phyloP scores from a whole-genome alignment of 129 eudicot species.

The Tanacetum coccineum region DNA sequence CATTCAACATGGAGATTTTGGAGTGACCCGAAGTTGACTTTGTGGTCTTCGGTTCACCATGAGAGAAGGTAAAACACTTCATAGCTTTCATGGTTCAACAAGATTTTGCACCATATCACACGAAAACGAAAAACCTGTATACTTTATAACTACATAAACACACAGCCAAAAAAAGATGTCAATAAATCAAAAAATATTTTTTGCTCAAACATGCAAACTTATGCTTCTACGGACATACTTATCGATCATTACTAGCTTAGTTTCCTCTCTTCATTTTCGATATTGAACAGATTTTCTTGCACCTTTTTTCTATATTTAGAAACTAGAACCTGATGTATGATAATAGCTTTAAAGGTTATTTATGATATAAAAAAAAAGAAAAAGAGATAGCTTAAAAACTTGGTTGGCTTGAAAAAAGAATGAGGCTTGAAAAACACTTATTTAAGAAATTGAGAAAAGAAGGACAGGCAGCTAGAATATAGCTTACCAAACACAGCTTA shows the following conservation, averaged over 20 bases:
- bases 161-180: constrained; percentile 6
- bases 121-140: constrained; percentile 2
- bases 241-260: too few species aligned
- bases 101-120: constrained; percentile 22
- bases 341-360: too few species aligned
- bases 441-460: background rate
- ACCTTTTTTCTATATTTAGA: too few species aligned
- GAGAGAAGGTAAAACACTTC: constrained; percentile 67
- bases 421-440: constrained; percentile 7
- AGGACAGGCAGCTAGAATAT: constrained; percentile 54
- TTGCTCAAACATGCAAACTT: background rate
- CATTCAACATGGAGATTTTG: constrained; percentile 39
- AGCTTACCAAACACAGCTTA: constrained; percentile 56
- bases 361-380: constrained; percentile 12
- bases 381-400: constrained; percentile 14
- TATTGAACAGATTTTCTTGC: background rate
- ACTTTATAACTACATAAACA: constrained; percentile 12
- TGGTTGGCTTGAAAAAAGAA: background rate
- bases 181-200: background rate
- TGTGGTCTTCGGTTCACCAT: constrained; percentile 41
- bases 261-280: too few species aligned
- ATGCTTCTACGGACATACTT: too few species aligned
- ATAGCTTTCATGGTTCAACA: constrained; percentile 38
- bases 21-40: constrained; percentile 49
- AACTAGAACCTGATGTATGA: too few species aligned